These are phyloP conservation scores for Pulveroboletus sp. DNA, from an alignment of 768 basidiomycete species.

Conservation along the genomic window DNA sequence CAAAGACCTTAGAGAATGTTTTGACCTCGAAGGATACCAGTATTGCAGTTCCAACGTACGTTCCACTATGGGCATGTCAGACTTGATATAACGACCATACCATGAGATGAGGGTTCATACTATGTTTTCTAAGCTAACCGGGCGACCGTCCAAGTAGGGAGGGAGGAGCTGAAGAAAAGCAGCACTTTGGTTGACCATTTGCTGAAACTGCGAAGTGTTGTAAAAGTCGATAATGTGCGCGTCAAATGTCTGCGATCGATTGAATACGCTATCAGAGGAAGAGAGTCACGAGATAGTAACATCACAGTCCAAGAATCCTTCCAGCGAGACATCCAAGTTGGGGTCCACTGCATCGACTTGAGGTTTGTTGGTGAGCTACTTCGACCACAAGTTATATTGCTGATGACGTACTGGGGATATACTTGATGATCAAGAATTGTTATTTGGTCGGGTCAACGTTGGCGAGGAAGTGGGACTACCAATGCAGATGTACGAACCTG, in stretches of 20 bases:
- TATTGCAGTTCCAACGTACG: constrained; percentile 25
- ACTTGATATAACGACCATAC: not conserved
- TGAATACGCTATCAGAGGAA: not conserved
- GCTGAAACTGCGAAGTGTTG: constrained; percentile 44
- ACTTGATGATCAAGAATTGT: constrained; percentile 16
- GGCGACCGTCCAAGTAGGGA: constrained; percentile 50
- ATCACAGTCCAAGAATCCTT: constrained; percentile 60
- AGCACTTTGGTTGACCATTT: constrained; percentile 40
- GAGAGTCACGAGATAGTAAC: constrained; percentile 29
- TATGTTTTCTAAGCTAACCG: constrained; percentile 54
- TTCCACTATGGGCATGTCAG: constrained; percentile 37
- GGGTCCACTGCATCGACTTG: constrained; percentile 63
- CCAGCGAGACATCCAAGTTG: constrained; percentile 55
- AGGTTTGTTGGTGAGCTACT: constrained; percentile 5
- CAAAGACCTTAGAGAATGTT: constrained; percentile 45
- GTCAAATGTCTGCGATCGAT: constrained; percentile 40
- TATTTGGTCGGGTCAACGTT: constrained; percentile 1
- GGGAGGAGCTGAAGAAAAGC: constrained; percentile 46
- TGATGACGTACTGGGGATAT: constrained; percentile 37
- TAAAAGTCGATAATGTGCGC: constrained; percentile 50
- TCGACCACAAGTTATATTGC: not conserved
- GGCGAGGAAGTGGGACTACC: constrained; percentile 6
- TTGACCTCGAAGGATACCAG: not conserved
- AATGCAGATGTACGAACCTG: constrained; percentile 35
- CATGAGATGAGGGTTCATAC: constrained; percentile 28